Base-by-base conservation (phyloP, 345 rosid species). In the Gossypium ekmanianum region DNA sequence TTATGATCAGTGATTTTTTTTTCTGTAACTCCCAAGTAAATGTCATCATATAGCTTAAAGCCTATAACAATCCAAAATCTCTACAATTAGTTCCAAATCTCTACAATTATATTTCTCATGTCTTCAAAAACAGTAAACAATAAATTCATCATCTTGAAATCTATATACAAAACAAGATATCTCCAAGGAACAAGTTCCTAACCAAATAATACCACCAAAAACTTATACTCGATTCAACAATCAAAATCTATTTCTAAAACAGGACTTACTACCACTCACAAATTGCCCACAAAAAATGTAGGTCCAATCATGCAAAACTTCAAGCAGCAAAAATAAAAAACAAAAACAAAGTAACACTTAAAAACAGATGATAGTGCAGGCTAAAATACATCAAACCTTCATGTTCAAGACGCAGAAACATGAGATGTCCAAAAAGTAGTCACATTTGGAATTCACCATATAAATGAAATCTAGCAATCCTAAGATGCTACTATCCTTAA, bases 81-180 rank as follows among this genome's bases (percentile, higher is more conserved):
- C 34, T 44, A 29, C 18, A 44, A 1, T 51, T 27, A 51, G 47
- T 9, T 69, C 16, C 3, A 9, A 3, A 51, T 27, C 59, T 51
- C 17, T 10, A 69, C 11, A 69, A 51, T 51, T 69, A 69, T 69
- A 27, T 51, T 51, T 69, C 45, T 69, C 16, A 51, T 27, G 44
- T 69, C 59, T 24, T 69, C 22, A 69, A 69, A 41, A 69, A 69
- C 9, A 16, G 14, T 51, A 52, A 69, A 16, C 20, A 50, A 50
- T 26, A 50, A 26, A 50, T 14, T 27, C 16, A 51, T 27, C 61
- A 17, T 29, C 24, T 11, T 50, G 45, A 69, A 69, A 51, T 9
- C 24, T 17, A 16, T 10, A 51, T 27, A 27, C 2, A 51, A 24
- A 69, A 69, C 73, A 51, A 68, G 18, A 51, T 69, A 69, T 69